Evolutionary conservation across 768 basidiomycete genomes (phyloP).

Genomic region (Lactifluus piperatus): DNA sequence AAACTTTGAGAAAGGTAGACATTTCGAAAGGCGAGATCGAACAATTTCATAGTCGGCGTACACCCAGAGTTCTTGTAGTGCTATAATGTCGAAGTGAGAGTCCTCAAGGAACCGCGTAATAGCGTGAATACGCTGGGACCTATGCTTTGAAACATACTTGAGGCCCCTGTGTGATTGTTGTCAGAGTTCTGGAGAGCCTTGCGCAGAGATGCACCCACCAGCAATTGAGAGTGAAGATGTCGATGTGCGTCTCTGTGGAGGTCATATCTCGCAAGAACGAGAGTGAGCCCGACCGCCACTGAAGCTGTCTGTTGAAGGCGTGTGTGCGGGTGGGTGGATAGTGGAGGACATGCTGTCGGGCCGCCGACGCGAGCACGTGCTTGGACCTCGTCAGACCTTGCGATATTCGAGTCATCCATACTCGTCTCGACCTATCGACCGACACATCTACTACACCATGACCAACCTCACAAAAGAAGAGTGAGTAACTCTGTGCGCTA

Average conservation of each 20-base stretch:
- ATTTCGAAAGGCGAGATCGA: slow-evolving; percentile 41
- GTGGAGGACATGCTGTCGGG: too few relatives aligned
- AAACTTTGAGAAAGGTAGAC: slow-evolving; percentile 67
- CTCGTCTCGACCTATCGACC: too few relatives aligned
- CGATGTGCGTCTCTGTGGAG: slow-evolving; percentile 35
- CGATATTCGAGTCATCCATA: too few relatives aligned
- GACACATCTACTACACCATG: slow-evolving; percentile 18
- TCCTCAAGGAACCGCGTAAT: slow-evolving; percentile 60
- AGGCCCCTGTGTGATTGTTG: slow-evolving; percentile 54
- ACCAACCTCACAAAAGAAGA: slow-evolving; percentile 30
- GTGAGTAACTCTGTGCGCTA: slow-evolving; percentile 20
- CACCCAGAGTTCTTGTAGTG: slow-evolving; percentile 87
- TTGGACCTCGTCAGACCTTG: too few relatives aligned
- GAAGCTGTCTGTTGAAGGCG: too few relatives aligned
- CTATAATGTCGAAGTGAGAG: slow-evolving; percentile 66
- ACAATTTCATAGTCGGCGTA: slow-evolving; percentile 69
- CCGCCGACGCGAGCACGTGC: background rate
- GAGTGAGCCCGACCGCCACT: too few relatives aligned
- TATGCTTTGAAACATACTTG: slow-evolving; percentile 73
- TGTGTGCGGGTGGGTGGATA: too few relatives aligned
- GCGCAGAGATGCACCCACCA: slow-evolving; percentile 40
- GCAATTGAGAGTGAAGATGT: slow-evolving; percentile 70
- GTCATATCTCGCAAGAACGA: slow-evolving; percentile 20
- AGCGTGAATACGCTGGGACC: slow-evolving; percentile 59
- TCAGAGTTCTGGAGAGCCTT: background rate